Conservation (phyloP, 1,284 basidiomycete genomes). For the Ganoderma resinaceum region DNA sequence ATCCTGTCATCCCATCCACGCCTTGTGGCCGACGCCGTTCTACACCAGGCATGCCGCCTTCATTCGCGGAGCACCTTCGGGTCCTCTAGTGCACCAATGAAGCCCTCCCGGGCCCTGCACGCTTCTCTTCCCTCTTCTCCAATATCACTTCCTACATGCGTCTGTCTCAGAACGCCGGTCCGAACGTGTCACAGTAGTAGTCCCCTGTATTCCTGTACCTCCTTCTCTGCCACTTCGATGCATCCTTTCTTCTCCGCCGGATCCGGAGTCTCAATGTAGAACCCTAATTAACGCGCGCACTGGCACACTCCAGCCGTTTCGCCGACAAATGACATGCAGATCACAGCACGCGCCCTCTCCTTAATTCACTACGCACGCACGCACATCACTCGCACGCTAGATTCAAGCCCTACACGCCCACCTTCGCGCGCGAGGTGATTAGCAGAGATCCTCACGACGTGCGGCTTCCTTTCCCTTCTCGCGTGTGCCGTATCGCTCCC, state of each 20-base stretch:
- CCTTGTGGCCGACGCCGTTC: constrained; percentile 6
- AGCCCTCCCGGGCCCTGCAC: constrained; percentile 12
- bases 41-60: constrained; percentile 5
- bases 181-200: constrained; percentile 12
- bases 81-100: constrained; percentile 13
- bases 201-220: constrained; percentile 16
- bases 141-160: constrained; percentile 20
- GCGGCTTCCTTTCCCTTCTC: constrained; percentile 8
- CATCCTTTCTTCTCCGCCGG: constrained; percentile 2
- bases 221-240: constrained; percentile 5
- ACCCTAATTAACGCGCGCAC: constrained; percentile 12
- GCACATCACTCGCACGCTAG: constrained; percentile 5
- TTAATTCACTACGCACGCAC: not conserved
- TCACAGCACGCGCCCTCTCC: constrained; percentile 15
- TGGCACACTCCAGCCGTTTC: constrained; percentile 20
- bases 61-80: constrained; percentile 24
- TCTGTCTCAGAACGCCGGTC: constrained; percentile 16
- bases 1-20: not conserved
- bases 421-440: constrained; percentile 2
- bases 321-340: constrained; percentile 17
- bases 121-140: constrained; percentile 3
- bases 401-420: not conserved
- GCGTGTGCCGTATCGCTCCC: not conserved
- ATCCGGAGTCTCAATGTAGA: constrained; percentile 18
- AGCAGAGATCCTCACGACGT: constrained; percentile 22